A percentile compares a stretch with the other conserved stretches of the same genome.
phyloP scores from a whole-genome alignment of 2,329 filamentous ascomycete genomes.

The Neurospora crassa region DNA sequence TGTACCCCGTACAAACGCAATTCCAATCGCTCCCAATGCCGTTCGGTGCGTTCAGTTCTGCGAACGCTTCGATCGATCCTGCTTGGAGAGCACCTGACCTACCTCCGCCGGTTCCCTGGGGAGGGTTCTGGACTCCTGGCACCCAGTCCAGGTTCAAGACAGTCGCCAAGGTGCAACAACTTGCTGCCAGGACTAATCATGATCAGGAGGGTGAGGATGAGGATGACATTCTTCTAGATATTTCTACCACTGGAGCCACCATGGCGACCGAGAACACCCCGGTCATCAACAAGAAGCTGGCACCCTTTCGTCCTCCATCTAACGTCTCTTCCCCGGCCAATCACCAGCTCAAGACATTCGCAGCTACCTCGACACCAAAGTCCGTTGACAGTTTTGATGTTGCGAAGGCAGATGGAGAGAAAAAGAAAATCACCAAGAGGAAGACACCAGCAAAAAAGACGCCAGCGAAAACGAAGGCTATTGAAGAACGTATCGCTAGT shows the following conservation, averaged over 20 bases:
- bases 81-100: conserved; percentile 30
- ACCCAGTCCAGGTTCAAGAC: conserved; percentile 8
- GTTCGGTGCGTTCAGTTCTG: conserved; percentile 3
- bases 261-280: neutral
- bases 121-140: neutral
- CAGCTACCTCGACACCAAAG: neutral
- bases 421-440: neutral
- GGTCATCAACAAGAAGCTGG: neutral
- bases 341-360: neutral
- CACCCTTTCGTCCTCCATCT: neutral
- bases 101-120: conserved; percentile 11
- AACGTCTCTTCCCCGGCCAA: neutral
- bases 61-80: conserved; percentile 21
- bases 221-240: conserved; percentile 24
- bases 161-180: conserved; percentile 5
- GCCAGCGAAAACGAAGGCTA: neutral
- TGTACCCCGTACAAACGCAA: conserved; percentile 9
- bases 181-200: conserved; percentile 8
- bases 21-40: conserved; percentile 5
- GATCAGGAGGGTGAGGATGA: conserved; percentile 16
- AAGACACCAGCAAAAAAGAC: neutral
- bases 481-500: neutral
- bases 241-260: neutral
- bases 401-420: neutral
- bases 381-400: neutral